These are phyloP conservation scores for Chamaecyparis obtusa DNA, from an alignment of 75 land plant species.

Conservation along the genomic window DNA sequence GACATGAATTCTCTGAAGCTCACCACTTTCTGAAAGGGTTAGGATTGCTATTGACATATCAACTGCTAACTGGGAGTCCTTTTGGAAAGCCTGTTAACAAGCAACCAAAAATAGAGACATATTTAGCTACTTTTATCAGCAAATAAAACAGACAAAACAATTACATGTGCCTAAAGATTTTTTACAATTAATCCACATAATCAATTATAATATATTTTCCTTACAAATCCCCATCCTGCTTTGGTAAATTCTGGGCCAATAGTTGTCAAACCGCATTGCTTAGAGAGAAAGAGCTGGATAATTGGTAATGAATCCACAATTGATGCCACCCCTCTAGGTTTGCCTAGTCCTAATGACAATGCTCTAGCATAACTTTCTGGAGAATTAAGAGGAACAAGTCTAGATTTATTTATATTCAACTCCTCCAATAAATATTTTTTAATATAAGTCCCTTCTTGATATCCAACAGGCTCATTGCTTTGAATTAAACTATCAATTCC, in stretches of 20 bases:
- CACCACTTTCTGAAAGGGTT: constrained; percentile 70
- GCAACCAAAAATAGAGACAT: background rate
- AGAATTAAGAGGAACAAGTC: background rate
- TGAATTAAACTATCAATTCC: no score
- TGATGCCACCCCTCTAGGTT: constrained; percentile 65
- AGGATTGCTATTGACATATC: constrained; percentile 88
- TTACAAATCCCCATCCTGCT: constrained; percentile 21
- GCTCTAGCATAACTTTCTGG: constrained; percentile 50
- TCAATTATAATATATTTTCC: no score
- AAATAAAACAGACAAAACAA: no score
- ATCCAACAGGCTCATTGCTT: no score
- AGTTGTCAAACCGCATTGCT: constrained; percentile 50
- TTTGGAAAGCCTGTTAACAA: constrained; percentile 67
- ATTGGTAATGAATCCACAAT: constrained; percentile 70
- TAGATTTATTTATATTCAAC: no score
- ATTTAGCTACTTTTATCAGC: constrained; percentile 11
- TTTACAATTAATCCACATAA: no score
- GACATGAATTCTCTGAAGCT: constrained; percentile 71
- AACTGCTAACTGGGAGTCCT: constrained; percentile 70
- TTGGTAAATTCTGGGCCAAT: constrained; percentile 68
- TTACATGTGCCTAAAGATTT: no score
- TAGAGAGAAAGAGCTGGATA: constrained; percentile 59
- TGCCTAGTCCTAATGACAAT: constrained; percentile 37
- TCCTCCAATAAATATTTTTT: no score
- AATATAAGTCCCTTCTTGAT: no score